These are phyloP conservation scores for Cytospora paraplurivora DNA, from an alignment of 2,329 filamentous ascomycete genomes.

Conservation along the genomic window DNA sequence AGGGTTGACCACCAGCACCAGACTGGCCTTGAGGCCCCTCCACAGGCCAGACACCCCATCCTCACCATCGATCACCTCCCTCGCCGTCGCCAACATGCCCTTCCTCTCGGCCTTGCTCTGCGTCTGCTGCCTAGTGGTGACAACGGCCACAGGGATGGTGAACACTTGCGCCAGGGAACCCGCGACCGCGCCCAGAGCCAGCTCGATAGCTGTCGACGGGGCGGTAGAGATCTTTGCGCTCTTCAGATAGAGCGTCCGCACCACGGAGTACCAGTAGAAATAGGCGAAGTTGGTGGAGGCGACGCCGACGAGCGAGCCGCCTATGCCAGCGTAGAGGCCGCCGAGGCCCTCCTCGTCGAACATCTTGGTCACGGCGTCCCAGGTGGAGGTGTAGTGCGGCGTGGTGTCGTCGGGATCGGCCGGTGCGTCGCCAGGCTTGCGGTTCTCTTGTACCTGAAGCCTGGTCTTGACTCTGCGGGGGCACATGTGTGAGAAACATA, in stretches of 20 bases:
- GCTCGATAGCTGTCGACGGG: conserved; percentile 79
- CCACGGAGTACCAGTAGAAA: conserved; percentile 97
- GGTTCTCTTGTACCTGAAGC: conserved; percentile 89
- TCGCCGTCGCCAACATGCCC: conserved; percentile 82
- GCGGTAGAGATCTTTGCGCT: conserved; percentile 52
- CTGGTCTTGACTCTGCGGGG: conserved; percentile 83
- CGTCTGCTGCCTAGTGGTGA: conserved; percentile 95
- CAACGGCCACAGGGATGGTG: conserved; percentile 93
- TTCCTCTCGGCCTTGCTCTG: conserved; percentile 83
- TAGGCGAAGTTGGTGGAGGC: conserved; percentile 99
- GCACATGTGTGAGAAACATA: conserved; percentile 37
- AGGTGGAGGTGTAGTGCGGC: conserved; percentile 80
- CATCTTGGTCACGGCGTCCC: conserved; percentile 88
- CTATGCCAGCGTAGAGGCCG: conserved; percentile 88
- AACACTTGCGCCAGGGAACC: conserved; percentile 92
- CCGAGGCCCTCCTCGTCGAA: conserved; percentile 74
- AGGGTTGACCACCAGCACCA: conserved; percentile 94
- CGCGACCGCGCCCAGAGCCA: conserved; percentile 81
- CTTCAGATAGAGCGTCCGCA: conserved; percentile 77
- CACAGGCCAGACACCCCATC: conserved; percentile 89
- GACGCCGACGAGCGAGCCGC: conserved; percentile 83
- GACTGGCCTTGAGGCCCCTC: conserved; percentile 92
- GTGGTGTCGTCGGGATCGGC: conserved; percentile 51
- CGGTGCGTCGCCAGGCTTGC: conserved; percentile 48
- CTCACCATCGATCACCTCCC: conserved; percentile 85